Base-by-base conservation (phyloP, 345 rosid species). In the Noccaea caerulescens region DNA sequence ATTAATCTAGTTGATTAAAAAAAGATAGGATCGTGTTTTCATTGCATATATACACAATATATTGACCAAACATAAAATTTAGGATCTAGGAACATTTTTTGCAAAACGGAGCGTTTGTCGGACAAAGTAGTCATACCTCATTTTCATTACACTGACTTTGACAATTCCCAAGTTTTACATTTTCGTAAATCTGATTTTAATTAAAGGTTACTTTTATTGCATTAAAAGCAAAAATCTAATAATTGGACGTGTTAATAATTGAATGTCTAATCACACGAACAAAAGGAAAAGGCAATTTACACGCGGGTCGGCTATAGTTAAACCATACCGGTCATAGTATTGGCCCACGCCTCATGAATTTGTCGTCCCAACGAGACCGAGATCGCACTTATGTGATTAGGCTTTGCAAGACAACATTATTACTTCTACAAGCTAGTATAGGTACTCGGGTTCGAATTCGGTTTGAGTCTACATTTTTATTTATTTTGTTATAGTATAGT, bases 181-280 rank as follows among this genome's bases (percentile, higher is more conserved):
- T 20, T 8, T 25, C 37, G 14, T 57, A 6, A 2, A 5, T 3
- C 10, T 37, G 13, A 34, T 49, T 34, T 43, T 37, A 39, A 18
- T 32, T 55, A 12, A n/a, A 11, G 4, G 4, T n/a, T 16, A 7
- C 3, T 20, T 69, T 39, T 27, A 27, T 27, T 11, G 60, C 57
- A 63, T 63, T 53, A 63, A 54, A 55, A 16, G 18, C 37, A 46
- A 37, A 9, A 11, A 46, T 34, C 18, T 37, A 59, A 70, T 39
- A 50, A 20, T 39, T 37, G 49, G 27, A 69, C 34, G 33, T 27
- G 58, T 18, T 60, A 61, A 62, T 45, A 56, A 72, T 39, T 65
- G 76, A 46, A 46, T 56, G 71, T 30, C 47, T 73, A 65, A 73
- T 64, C 77, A 73, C 52, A 56, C 52, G 59, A 57, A 65, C 77